Evolutionary conservation across 441 rosid species (phyloP), one percentile per base, ranked within the genome.

Genomic region (Kokia cookei): DNA sequence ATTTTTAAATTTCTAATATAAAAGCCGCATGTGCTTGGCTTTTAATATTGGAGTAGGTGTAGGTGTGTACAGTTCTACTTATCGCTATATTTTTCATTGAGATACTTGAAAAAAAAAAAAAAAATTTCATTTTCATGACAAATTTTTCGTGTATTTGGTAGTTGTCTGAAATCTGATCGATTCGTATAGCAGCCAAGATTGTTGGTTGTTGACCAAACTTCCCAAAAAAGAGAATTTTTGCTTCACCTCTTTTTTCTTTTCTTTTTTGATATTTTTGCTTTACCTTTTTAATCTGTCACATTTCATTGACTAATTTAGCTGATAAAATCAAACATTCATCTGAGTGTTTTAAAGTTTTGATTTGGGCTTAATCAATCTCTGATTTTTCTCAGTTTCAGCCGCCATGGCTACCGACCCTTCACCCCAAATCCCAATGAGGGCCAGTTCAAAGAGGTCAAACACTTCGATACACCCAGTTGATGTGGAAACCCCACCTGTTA

Each of bases 391-490:
- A 6, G 50, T 27, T 68, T 57, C 57, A 64, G 58, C 69, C 75
- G 54, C 45, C 63, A 83, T 80, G 86, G 76, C 83, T n/a, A 55
- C 69, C 24, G 12, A n/a, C 51, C 47, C 48, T 48, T 35, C 69
- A 62, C 24, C 61, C 9, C 83, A 76, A 67, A 76, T 69, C 51
- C 80, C 69, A 55, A 69, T 65, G 58, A 76, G 82, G 69, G 77
- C 71, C 64, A 81, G 77, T 80, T 84, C 90, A 42, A 78, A 72
- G 71, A 65, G 76, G n/a, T 82, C 75, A 40, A 15, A 65, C 71
- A 76, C 71, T 65, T 5, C 64, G 47, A 57, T 89, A 10, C 93
- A 89, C 78, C 93, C 91, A 4, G 81, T 78, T 37, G 86, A 82
- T 17, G 48, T 75, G 11, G 83, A 73, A 59, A 66, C 75, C 5